Percentiles rank a stretch among this genome's conserved stretches.
Conservation (phyloP, 164 flowering plant genomes). For the Chimonanthus salicifolius region DNA sequence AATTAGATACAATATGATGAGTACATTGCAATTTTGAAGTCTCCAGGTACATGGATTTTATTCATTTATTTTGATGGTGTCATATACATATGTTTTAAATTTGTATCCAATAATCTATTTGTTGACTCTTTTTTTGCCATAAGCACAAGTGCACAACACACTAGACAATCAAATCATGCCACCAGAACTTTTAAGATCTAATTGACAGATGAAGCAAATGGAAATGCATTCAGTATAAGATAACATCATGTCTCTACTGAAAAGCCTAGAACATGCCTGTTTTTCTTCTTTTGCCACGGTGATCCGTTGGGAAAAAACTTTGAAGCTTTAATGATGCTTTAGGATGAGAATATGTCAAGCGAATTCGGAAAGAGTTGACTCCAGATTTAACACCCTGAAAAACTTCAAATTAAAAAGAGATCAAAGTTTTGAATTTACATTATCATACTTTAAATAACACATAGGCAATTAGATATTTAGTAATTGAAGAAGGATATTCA, state of each 20-base stretch:
- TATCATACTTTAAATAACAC: neutral
- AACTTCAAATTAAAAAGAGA: constrained; percentile 16
- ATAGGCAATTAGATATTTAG: neutral
- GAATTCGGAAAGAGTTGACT: constrained; percentile 49
- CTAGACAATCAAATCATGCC: neutral
- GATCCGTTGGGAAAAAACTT: constrained; percentile 20
- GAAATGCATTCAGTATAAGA: neutral
- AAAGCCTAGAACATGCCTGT: constrained; percentile 39
- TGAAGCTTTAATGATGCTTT: constrained; percentile 25
- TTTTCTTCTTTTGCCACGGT: constrained; percentile 51
- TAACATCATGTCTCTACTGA: neutral
- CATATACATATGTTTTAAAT: too few relatives aligned
- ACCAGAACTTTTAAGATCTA: neutral
- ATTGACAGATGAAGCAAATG: neutral
- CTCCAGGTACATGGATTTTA: too few relatives aligned
- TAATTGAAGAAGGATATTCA: neutral
- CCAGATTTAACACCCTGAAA: constrained; percentile 56
- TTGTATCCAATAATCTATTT: too few relatives aligned
- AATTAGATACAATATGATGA: too few relatives aligned
- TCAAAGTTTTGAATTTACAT: neutral
- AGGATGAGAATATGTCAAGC: constrained; percentile 51
- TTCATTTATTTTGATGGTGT: too few relatives aligned
- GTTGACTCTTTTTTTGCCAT: too few relatives aligned
- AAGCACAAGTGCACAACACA: too few relatives aligned
- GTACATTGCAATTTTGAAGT: too few relatives aligned